phyloP scores from a whole-genome alignment of 164 flowering plant species.

The Annona cherimola region DNA sequence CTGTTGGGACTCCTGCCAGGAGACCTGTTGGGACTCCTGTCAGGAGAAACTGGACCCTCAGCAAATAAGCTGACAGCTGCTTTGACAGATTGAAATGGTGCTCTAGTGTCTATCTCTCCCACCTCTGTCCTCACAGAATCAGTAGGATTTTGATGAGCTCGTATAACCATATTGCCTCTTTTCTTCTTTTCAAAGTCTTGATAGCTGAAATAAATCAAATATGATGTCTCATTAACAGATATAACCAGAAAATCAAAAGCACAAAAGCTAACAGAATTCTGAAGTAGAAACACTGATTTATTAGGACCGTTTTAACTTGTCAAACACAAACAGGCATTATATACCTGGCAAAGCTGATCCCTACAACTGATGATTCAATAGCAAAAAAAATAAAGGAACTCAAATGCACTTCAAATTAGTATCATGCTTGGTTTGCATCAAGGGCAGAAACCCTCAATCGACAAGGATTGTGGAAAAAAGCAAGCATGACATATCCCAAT shows the following conservation, averaged over 20 bases:
- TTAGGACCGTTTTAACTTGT: not conserved
- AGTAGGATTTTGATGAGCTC: slow-evolving; percentile 35
- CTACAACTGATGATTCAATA: not conserved
- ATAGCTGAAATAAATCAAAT: not conserved
- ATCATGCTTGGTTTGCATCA: not conserved
- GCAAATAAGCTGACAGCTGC: slow-evolving; percentile 91
- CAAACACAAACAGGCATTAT: not conserved
- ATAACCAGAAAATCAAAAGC: not conserved
- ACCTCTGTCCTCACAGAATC: slow-evolving; percentile 48
- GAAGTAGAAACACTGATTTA: not conserved
- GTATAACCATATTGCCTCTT: slow-evolving; percentile 42
- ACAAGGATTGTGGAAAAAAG: not conserved
- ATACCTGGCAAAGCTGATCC: not conserved
- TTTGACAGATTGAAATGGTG: slow-evolving; percentile 96
- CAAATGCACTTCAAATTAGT: not conserved
- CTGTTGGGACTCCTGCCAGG: no score
- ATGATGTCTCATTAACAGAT: not conserved
- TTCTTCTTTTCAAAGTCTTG: not conserved
- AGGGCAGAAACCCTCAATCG: not conserved
- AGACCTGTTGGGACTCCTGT: no score
- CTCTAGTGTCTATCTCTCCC: slow-evolving; percentile 93
- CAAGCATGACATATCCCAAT: not conserved
- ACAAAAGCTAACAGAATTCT: not conserved
- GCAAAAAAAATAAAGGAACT: not conserved
- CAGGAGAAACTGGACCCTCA: slow-evolving; percentile 79